phyloP scores from a whole-genome alignment of 148 eudicot genomes.

The Heliosperma pusillum region DNA sequence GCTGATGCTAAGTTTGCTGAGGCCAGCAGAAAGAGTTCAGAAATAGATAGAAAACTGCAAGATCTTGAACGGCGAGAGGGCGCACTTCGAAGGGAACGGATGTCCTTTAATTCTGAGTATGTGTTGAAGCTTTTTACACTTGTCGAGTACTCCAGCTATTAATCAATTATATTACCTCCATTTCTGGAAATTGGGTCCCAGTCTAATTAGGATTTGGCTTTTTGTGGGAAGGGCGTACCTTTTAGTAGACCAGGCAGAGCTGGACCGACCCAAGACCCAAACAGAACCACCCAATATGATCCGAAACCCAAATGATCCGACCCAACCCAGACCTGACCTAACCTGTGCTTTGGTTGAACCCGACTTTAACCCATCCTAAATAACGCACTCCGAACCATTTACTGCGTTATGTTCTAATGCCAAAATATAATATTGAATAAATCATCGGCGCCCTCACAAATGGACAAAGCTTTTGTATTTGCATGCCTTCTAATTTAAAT shows the following conservation, averaged over 20 bases:
- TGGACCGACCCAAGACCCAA: not conserved
- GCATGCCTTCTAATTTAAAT: not conserved
- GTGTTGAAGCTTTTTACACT: constrained; percentile 8
- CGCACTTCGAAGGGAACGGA: constrained; percentile 72
- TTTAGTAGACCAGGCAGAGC: not conserved
- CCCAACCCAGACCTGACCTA: not conserved
- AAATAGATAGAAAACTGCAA: constrained; percentile 67
- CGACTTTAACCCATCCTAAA: no score
- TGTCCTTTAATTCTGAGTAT: constrained; percentile 81
- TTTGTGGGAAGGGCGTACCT: not conserved
- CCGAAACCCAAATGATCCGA: not conserved
- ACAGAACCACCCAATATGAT: no score
- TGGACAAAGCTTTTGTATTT: constrained; percentile 2
- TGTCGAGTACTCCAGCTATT: not conserved
- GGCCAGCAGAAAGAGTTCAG: constrained; percentile 81
- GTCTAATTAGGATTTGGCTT: not conserved
- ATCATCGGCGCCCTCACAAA: not conserved
- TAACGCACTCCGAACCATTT: not conserved
- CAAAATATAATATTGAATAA: not conserved
- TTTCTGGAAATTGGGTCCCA: not conserved
- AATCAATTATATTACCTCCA: not conserved
- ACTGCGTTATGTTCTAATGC: not conserved
- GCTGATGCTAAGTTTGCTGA: constrained; percentile 93
- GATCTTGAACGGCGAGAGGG: constrained; percentile 74
- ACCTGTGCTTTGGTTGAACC: no score